Evolutionary conservation across 2,329 filamentous ascomycete species (phyloP), one percentile per base, ranked within the genome.

Genomic region (Passalora sequoiae): DNA sequence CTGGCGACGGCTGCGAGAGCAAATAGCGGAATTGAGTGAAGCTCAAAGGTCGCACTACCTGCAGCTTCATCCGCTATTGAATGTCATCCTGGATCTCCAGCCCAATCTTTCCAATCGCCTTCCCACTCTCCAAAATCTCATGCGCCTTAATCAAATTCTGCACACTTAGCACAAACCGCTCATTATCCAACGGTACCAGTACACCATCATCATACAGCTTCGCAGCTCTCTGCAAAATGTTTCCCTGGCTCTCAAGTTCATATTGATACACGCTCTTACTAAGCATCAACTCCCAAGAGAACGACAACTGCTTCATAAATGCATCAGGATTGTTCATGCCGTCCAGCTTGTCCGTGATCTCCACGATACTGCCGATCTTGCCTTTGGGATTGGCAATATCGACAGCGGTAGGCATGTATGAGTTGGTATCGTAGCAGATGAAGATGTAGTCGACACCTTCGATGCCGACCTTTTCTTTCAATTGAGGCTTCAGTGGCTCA

Each of bases 401-500:
- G 12, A 43, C 41, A 7, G 47, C 44, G 4, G 31, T 38, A n/a
- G 38, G 35, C 13, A 53, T 43, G 27, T 50, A 48, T 2, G 38
- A 24, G 10, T 42, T 47, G 10, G 47, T 50, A 16, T 46, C 39
- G 24, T 50, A 44, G 39, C 42, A 48, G 38, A 50, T 48, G 28
- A 53, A 48, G 4, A 50, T 33, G 24, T 52, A 52, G 12, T 52
- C 41, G 21, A 50, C 41, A n/a, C 44, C 41, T 4, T 45, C 50
- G 17, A 46, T 24, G 4, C 44, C 38, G 6, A 43, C 31, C 6
- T 43, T 22, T 4, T 13, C 28, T 9, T 62, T 52, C 8, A 70
- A 46, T 52, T 70, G 66, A 22, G 53, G 27, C 16, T 60, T 60
- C 10, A 71, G 52, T 39, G 69, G 63, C 31, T 63, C 54, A 15